phyloP scores from a whole-genome alignment of 345 rosid genomes.

The Citrus medica region DNA sequence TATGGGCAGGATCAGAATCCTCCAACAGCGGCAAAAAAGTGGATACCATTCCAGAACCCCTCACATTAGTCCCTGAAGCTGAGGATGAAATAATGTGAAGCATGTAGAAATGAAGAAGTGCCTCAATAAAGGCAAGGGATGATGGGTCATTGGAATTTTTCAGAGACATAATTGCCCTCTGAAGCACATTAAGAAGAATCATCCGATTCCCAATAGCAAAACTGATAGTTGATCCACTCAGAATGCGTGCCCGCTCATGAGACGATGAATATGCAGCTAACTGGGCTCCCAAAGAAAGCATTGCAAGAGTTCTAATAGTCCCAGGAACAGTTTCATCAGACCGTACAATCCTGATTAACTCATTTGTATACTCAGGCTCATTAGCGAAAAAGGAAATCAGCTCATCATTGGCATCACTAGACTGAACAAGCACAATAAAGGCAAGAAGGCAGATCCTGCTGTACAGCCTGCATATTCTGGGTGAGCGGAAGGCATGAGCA shows the following conservation, averaged over 20 bases:
- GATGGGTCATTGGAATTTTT: conserved; percentile 80
- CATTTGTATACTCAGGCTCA: conserved; percentile 97
- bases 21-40: conserved; percentile 92
- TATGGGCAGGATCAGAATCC: conserved; percentile 74
- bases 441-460: conserved; percentile 95
- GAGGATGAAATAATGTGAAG: conserved; percentile 95
- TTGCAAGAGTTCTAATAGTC: conserved; percentile 80
- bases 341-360: conserved; percentile 83
- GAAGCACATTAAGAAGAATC: conserved; percentile 94
- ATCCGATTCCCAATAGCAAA: conserved; percentile 87
- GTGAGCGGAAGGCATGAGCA: conserved; percentile 85
- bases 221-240: conserved; percentile 92
- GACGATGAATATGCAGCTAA: conserved; percentile 93
- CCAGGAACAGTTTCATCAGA: conserved; percentile 88
- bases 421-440: conserved; percentile 90
- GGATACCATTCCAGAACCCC: conserved; percentile 96
- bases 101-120: conserved; percentile 91
- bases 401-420: conserved; percentile 90
- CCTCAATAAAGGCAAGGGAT: conserved; percentile 88
- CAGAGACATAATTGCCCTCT: conserved; percentile 80
- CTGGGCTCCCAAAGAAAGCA: conserved; percentile 95
- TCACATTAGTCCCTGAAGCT: conserved; percentile 83
- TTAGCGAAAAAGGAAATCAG: conserved; percentile 84
- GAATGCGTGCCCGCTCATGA: conserved; percentile 87
- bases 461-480: conserved; percentile 81